Base-by-base conservation (phyloP, 305 asterid species). In the Rubia balearica region DNA sequence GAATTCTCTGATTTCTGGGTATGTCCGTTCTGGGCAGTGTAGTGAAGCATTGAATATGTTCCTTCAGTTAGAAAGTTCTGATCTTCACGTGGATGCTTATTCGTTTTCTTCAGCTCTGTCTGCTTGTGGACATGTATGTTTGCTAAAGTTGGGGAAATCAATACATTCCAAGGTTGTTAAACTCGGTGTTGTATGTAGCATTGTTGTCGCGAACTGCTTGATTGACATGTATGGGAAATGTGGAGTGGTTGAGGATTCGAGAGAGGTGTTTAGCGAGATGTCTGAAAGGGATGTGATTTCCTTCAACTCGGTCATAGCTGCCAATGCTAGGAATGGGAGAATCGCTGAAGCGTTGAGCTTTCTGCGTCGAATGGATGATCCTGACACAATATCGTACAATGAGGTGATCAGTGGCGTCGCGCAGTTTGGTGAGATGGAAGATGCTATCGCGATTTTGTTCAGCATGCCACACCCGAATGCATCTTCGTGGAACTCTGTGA, bases 151-250 rank as follows among this genome's bases (percentile, higher is more conserved):
- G 46, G 98, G 96, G 41, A 82, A 78, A 76, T 72, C 83, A 5
- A 17, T 90, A 74, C 92, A 89, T 69, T 84, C 96, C 78, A 85
- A 83, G 86, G 85, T 88, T 68, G 80, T 90, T 76, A 90, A 82
- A 62, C 70, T 80, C 49, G 97, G 97, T 1, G 84, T 43, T 13
- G 87, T 71, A 7, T 68, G 82, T 72, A 82, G 86, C 69, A 73
- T 77, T 76, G 77, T 85, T 68, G 90, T 90, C 30, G 62, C 84
- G 0, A 92, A 90, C 64, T 89, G 90, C 84, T 83, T 93, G 85
- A 84, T 85, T 66, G 94, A 82, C 72, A 83, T 89, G 92, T 90
- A 93, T 68, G 96, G 96, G 43, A 93, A 89, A 78, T 93, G 96
- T 68, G 89, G 84, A 16, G 79, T 2, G 16, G 78, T 71, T 30